Evolutionary conservation across 2,329 filamentous ascomycete genomes (phyloP), one percentile per base, ranked within the genome.

Genomic region (Grosmannia clavigera): DNA sequence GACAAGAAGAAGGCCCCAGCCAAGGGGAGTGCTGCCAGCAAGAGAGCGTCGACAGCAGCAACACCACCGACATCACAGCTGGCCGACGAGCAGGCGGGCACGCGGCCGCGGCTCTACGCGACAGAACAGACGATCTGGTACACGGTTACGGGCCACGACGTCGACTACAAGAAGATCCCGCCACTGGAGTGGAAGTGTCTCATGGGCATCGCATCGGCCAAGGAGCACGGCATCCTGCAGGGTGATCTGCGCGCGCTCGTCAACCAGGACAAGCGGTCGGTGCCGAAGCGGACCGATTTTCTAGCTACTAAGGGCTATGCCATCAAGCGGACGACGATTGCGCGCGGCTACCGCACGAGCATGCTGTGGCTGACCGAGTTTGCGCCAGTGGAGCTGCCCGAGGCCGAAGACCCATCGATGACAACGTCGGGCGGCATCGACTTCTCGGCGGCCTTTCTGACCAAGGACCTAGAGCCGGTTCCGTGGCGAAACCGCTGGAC

Each of bases 241-340:
- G 80, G 80, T 50, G 81, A 85, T 61, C 73, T 85, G 29, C 78
- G 80, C 19, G 76, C 77, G 25, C 70, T 83, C 0, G 81, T 81
- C 14, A 76, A 78, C 27, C 83, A 85, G 67, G 83, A 85, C 68
- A 85, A 85, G 67, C 78, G 82, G 57, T 85, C 82, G 1, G 76
- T 85, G 1, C 82, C 83, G 3, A 82, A 80, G 61, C 74, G 83
- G 40, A 86, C 83, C 0, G 81, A 84, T 63, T 75, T 77, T 3
- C 73, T 86, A 1, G 76, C 80, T 5, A 75, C 76, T 63, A 84
- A 85, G 66, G 82, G 82, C 19, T 85, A 85, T 63, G 80, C 84
- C 55, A 78, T 78, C 57, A 86, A 86, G 68, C 76, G 82, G 50
- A 80, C 81, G 4, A 78, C 81, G 1, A 76, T 84, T 25, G 76